Base-by-base conservation (phyloP, 2,329 filamentous ascomycete genomes). In the Penicillium vulpinum region DNA sequence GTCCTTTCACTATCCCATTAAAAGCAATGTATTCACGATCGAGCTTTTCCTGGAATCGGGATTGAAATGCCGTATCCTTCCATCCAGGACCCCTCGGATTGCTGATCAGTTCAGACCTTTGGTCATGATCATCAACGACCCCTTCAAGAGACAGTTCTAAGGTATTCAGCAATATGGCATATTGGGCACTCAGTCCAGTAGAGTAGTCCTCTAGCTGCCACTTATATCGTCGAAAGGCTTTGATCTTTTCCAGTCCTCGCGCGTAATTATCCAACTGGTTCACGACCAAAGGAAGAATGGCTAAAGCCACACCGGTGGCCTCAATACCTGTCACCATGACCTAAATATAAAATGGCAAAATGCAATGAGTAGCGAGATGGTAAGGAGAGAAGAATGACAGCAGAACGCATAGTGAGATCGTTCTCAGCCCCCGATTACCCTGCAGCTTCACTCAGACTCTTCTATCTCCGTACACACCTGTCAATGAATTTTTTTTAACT, bases 241-340 rank as follows among this genome's bases (percentile, higher is more conserved):
- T 64, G 22, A 67, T 24, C 11, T 56, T 64, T 29, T 65, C 54
- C 6, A 67, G 33, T 8, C 64, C 65, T 10, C 57, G 56, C 2
- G 47, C 59, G 47, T 66, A 68, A 10, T 56, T 59, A 36, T 64
- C 63, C 4, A 68, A 29, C 21, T 64, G 62, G 28, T 68, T 67
- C 24, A 68, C 54, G n/a, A 69, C 9, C 7, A 70, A 31, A 0
- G 67, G 67, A 11, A 69, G 53, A 22, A 67, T 33, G 3, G 64
- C 67, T 2, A 68, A 56, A 10, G 49, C 59, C 4, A 68, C 16
- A 18, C 65, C 64, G 21, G 61, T 39, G 18, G 36, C 36, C 36
- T 39, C 62, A 16, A 65, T 57, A 1, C 52, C 45, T n/a, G 47
- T 50, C 4, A 35, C 50, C 47, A 56, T 47, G 9, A 21, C 26